Evolutionary conservation across 306 rosid species (phyloP).

Genomic region (Adenanthera pavonina): DNA sequence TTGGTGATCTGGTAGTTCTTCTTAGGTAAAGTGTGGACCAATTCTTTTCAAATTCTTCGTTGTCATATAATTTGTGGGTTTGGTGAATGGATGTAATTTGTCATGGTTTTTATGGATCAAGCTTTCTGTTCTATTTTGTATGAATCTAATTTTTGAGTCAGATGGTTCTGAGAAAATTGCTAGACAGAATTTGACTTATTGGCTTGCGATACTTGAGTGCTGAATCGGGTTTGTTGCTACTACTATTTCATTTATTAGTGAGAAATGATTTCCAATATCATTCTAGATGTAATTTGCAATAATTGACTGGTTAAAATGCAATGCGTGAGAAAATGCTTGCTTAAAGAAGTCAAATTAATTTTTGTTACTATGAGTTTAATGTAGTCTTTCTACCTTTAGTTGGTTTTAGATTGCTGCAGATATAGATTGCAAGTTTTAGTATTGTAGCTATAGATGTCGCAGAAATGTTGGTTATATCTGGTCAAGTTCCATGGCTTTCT

Average conservation of each 20-base stretch:
- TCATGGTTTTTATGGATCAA: neutral
- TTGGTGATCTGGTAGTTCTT: neutral
- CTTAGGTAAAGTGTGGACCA: neutral
- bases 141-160: neutral
- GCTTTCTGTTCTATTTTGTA: neutral
- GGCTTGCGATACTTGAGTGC: neutral
- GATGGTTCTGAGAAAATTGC: neutral
- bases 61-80: neutral
- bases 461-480: neutral
- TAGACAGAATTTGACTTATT: neutral
- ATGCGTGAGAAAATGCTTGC: neutral
- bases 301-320: neutral
- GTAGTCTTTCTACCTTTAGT: neutral
- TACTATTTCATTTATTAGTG: neutral
- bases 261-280: neutral
- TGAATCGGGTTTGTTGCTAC: neutral
- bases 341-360: neutral
- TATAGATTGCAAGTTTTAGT: neutral
- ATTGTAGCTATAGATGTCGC: neutral
- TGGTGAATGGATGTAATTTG: neutral
- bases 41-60: neutral
- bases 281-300: neutral
- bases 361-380: neutral
- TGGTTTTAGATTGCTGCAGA: neutral
- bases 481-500: neutral